Base-by-base conservation (phyloP, 225 moss, liverwort and hornwort genomes). In the Asterella californica region DNA sequence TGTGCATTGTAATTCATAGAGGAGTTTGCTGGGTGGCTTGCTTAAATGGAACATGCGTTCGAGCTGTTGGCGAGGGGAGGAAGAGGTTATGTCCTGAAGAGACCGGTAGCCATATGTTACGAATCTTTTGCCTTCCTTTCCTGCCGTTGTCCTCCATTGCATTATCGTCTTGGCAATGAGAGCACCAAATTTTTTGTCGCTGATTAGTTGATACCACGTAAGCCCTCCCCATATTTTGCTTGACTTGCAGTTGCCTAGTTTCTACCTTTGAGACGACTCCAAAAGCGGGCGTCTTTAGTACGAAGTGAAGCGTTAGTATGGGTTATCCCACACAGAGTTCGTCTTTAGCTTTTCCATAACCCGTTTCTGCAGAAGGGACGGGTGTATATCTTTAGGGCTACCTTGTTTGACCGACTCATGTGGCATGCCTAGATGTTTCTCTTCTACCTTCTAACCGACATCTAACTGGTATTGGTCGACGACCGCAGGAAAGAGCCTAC, bases 401-500 rank as follows among this genome's bases (percentile, higher is more conserved):
- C 17, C 17, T 52, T 52, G 4, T 12, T 14, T 7, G 42, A 42
- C 52, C 2, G 12, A 17, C 17, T 52, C 17, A 1, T 17, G 12
- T 6, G 52, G 12, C 10, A 12, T 52, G 52, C 11, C 6, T 12
- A 14, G 12, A 52, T 17, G 52, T 52, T 11, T 52, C 12, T 52
- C 12, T 3, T 9, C 33, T 65, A 5, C 65, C 1, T 17, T 65
- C 65, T 6, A 15, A 32, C 45, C n/a, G n/a, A 27, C 61, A 27
- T 27, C 7, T 5, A 27, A 27, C 11, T 27, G 61, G 22, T 27
- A 27, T 27, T 27, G 61, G 22, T 27, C 9, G 25, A 24, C 36
- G 19, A 30, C 7, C 10, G 19, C 79, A 93, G 93, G 93, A 93
- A 83, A 89, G 91, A 77, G 91, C 93, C 30, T 93, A 93, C 80